phyloP scores from a whole-genome alignment of 345 rosid genomes.

The Eucalyptus marginata region DNA sequence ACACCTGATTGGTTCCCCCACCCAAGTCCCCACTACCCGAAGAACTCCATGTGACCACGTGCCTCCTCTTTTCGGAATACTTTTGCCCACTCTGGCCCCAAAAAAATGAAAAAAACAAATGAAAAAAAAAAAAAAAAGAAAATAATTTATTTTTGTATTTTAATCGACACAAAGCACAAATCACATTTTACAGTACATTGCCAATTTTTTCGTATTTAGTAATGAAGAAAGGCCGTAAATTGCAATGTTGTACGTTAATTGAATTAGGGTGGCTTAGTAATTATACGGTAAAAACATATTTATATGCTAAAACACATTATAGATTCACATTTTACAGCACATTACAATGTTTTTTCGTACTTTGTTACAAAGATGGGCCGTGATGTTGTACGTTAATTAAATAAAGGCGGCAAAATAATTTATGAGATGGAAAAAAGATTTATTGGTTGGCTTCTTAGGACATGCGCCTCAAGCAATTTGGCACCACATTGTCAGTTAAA shows the following conservation, averaged over 20 bases:
- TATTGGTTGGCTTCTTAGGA: not conserved
- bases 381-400: not conserved
- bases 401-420: not conserved
- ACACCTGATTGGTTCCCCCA: not conserved
- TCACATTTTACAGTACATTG: not conserved
- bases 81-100: not conserved
- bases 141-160: no score
- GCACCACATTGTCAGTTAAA: not conserved
- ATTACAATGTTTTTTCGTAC: no score
- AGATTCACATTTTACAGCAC: fast-evolving
- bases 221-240: not conserved
- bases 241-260: not conserved
- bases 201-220: not conserved
- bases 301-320: not conserved
- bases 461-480: not conserved
- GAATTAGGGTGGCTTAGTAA: not conserved
- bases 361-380: fast-evolving
- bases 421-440: not conserved
- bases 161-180: not conserved
- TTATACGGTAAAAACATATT: no score
- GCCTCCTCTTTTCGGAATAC: not conserved
- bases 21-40: not conserved
- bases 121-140: not conserved
- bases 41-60: not conserved
- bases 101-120: no score